Base-by-base conservation (phyloP, 2,329 filamentous ascomycete species). In the Fusarium tuaranense region DNA sequence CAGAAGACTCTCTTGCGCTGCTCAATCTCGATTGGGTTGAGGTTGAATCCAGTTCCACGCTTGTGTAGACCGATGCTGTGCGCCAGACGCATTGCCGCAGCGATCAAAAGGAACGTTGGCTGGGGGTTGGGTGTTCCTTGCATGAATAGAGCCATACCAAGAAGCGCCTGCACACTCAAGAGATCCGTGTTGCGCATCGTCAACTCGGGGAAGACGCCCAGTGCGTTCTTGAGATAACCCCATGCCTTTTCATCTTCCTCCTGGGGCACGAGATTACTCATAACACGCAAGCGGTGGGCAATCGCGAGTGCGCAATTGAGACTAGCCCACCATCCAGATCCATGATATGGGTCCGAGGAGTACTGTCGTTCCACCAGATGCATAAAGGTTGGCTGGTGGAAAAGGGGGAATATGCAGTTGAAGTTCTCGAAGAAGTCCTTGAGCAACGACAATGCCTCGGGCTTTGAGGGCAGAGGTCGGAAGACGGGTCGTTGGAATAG, bases 301-400 rank as follows among this genome's bases (percentile, higher is more conserved):
- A 98, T 97, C n/a, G 96, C 97, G 66, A 99, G 85, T 2, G 93
- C 95, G 69, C 97, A 93, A 78, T 99, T 99, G 78, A 99, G 88
- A 83, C 95, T 97, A 7, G 97, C 97, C 96, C 97, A 99, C 97
- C 97, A 99, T 4, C 97, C 97, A 7, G 95, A 97, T 32, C 96
- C 95, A 81, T 97, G 92, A 76, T 98, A 98, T 1, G 96, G 96
- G 76, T 98, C 94, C 60, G 92, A 87, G 1, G 95, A 97, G 83
- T 98, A 99, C 81, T 98, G 96, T 76, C 93, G 92, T 80, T 98
- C 95, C 36, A 98, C 95, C 7, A 98, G 87, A 80, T 98, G 95
- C 95, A 98, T 98, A 81, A 99, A 99, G 0, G 97, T 98, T 1
- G 96, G 95, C 82, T 98, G 95, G 82, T 99, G 97, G 80, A 98